Conservation (phyloP, 2,329 filamentous ascomycete genomes). For the Talaromyces piceae region DNA sequence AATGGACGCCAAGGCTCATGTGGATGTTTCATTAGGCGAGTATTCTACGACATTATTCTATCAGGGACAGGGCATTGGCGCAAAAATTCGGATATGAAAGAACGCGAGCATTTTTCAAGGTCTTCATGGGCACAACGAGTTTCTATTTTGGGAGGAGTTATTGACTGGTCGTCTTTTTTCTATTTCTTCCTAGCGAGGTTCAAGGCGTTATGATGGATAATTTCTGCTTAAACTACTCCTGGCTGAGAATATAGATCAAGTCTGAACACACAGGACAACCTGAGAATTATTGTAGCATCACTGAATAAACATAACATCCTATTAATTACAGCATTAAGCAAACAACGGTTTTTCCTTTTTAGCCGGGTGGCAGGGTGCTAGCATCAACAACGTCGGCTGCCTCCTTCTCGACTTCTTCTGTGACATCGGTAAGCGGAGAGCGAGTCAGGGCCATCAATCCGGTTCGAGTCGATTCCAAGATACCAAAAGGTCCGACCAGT, state of each 20-base stretch:
- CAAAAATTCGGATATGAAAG: slow-evolving; percentile 43
- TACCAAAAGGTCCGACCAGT: slow-evolving; percentile 86
- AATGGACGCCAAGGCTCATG: slow-evolving; percentile 68
- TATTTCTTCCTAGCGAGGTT: too few species aligned
- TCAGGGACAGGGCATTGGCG: slow-evolving; percentile 61
- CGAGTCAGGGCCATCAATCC: slow-evolving; percentile 95
- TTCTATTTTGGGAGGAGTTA: neutral
- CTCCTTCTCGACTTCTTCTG: slow-evolving; percentile 72
- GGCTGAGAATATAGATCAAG: neutral
- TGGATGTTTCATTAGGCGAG: slow-evolving; percentile 64
- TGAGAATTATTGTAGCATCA: neutral
- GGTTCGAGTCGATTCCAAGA: slow-evolving; percentile 89
- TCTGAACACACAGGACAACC: neutral
- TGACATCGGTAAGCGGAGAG: slow-evolving; percentile 71
- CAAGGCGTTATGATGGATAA: too few species aligned
- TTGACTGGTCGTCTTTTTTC: too few species aligned
- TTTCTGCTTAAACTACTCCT: neutral
- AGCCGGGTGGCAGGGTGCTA: slow-evolving; percentile 88
- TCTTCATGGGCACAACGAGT: too few species aligned
- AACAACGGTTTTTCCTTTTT: slow-evolving; percentile 21
- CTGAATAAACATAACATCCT: neutral
- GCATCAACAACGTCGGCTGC: slow-evolving; percentile 92
- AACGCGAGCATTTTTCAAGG: too few species aligned
- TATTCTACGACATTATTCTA: slow-evolving; percentile 71
- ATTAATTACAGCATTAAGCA: neutral